These are phyloP conservation scores for Lichenothelia convexa DNA, from an alignment of 495 filamentous ascomycete genomes.

Conservation along the genomic window DNA sequence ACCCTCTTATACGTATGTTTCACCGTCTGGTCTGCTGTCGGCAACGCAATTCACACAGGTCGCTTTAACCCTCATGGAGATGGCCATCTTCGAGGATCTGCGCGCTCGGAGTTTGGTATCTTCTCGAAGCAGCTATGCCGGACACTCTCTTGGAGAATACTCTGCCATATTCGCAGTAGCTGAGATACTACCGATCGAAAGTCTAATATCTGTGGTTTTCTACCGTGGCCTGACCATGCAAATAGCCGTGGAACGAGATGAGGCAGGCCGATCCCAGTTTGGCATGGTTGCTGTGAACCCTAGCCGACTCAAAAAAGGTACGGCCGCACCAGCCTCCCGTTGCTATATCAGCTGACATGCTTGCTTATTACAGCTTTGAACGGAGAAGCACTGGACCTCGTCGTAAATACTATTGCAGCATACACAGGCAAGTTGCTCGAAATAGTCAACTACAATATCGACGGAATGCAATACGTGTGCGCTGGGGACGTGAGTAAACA, in stretches of 20 bases:
- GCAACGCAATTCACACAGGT: slow-evolving; percentile 98
- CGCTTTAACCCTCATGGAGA: slow-evolving; percentile 96
- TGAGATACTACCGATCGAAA: slow-evolving; percentile 98
- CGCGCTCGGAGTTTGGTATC: slow-evolving; percentile 89
- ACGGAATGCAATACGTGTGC: slow-evolving; percentile 96
- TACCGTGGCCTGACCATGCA: slow-evolving; percentile 99
- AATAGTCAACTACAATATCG: slow-evolving; percentile 98
- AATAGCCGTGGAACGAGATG: slow-evolving; percentile 94
- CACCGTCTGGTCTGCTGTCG: slow-evolving; percentile 84
- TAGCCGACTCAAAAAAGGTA: slow-evolving; percentile 86
- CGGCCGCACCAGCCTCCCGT: too few relatives aligned
- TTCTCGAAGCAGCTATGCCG: slow-evolving; percentile 87
- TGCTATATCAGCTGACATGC: too few relatives aligned
- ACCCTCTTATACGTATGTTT: slow-evolving; percentile 89
- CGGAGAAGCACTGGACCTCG: slow-evolving; percentile 85
- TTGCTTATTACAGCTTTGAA: too few relatives aligned
- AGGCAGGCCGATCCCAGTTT: slow-evolving; percentile 82
- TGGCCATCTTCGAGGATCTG: slow-evolving; percentile 99
- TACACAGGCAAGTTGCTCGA: slow-evolving; percentile 89
- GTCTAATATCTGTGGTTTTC: slow-evolving; percentile 93
- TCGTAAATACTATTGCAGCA: slow-evolving; percentile 81
- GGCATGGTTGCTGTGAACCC: slow-evolving; percentile 98
- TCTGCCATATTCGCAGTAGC: slow-evolving; percentile 90
- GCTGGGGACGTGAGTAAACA: slow-evolving; percentile 89
- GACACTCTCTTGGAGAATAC: slow-evolving; percentile 96